Evolutionary conservation across 2,329 filamentous ascomycete genomes (phyloP), one percentile per base, ranked within the genome.

Genomic region (Colletotrichum agaves): DNA sequence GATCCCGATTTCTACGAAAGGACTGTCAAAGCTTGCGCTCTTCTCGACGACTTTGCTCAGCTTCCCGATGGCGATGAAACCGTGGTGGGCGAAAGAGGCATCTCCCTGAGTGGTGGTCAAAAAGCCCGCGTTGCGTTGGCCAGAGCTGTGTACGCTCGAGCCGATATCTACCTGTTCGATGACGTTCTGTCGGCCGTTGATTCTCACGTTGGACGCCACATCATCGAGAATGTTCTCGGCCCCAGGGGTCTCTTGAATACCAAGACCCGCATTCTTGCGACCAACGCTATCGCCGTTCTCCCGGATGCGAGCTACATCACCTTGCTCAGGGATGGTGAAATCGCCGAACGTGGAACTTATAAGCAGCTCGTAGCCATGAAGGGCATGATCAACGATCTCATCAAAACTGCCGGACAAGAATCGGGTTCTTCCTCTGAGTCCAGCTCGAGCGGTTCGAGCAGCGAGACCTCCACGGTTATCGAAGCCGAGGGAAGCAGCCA

Each of bases 131-230:
- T 99, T 69, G 95, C 94, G 13, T 85, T 99, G 61, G 96, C 96
- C 44, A 89, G 96, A 77, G 95, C 97, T 33, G 96, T 99, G 1
- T 99, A 99, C 76, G 94, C 97, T 58, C 88, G 96, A 72, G 94
- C 96, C n/a, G 97, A 99, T 77, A 89, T 99, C 56, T 98, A 98
- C 75, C 85, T 99, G 12, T 85, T 99, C 11, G 96, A 99, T 73
- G 96, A 99, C 77, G 92, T 94, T 69, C 85, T 99, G 11, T 98
- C 95, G 15, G 96, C 97, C 0, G 96, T 99, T n/a, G 96, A 99
- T 80, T 95, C 97, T 71, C 96, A 99, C 76, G 96, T 99, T 67
- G 96, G 96, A 56, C 88, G 93, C 71, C 96, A 99, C 80, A 87
- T 99, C 64, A 98, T 98, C 74, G 92, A 98, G 76, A 93, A 96